Percentiles rank a stretch among this genome's conserved stretches.
These are phyloP conservation scores for Mycena vitilis DNA, from an alignment of 768 basidiomycete species.

Conservation along the genomic window DNA sequence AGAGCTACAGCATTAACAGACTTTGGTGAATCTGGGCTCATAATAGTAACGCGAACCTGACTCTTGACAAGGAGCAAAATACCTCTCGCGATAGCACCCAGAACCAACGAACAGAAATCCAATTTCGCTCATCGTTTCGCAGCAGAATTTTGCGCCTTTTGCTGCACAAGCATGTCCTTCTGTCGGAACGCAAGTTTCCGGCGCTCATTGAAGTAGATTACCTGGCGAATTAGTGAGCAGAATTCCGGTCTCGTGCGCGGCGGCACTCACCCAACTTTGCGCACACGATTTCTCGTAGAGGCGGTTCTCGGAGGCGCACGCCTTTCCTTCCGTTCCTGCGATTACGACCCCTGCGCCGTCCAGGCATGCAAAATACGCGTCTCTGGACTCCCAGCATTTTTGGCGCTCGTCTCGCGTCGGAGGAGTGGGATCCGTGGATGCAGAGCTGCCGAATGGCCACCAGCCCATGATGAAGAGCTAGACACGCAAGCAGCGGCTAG, in stretches of 20 bases:
- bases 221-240: constrained; percentile 56
- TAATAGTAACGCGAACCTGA: no score
- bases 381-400: constrained; percentile 88
- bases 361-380: constrained; percentile 87
- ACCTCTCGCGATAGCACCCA: no score
- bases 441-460: constrained; percentile 38
- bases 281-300: constrained; percentile 73
- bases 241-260: not conserved
- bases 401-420: constrained; percentile 60
- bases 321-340: constrained; percentile 74
- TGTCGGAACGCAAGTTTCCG: constrained; percentile 85
- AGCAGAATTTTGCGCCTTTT: constrained; percentile 45
- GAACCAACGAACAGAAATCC: not conserved
- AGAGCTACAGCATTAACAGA: no score
- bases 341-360: constrained; percentile 76
- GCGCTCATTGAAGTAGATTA: constrained; percentile 95
- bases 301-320: constrained; percentile 61
- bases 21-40: no score
- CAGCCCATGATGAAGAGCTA: constrained; percentile 50
- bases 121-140: constrained; percentile 20
- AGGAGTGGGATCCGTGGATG: not conserved
- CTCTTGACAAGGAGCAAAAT: no score
- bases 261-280: constrained; percentile 82
- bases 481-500: not conserved
- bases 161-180: constrained; percentile 60